Evolutionary conservation across 441 rosid species (phyloP), one percentile per base, ranked within the genome.

Genomic region (Syzygium malaccense): DNA sequence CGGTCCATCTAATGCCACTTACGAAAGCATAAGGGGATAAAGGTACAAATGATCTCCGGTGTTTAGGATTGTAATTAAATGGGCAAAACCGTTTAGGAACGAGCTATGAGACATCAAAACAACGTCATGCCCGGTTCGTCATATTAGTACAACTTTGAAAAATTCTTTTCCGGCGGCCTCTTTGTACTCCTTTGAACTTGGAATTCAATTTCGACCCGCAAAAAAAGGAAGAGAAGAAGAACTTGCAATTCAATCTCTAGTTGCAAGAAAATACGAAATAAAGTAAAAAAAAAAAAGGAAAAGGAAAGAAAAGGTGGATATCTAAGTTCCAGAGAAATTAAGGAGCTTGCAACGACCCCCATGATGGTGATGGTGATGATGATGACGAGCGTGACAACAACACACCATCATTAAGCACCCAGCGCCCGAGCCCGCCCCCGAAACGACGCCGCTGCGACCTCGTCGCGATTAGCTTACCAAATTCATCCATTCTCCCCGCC

Each of bases 231-330:
- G 14, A 30, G 32, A 64, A 32, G 20, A 30, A 64, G 15, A 18
- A 62, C 3, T 4, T 45, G 48, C 48, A 7, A 45, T 45, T 45
- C 9, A 45, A 45, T 45, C 48, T 45, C 48, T 7, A 45, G 48
- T 45, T 7, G 48, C 48, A 20, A 9, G 3, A 37, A 14, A 11
- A 8, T 25, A 3, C 11, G 13, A 1, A 45, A 37, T 37, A 0
- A 1, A 71, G n/a, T n/a, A n/a, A 12, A 4, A 1, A 32, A 5
- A 12, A 6, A 9, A 32, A 1, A 14, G 13, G 0, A 26, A 60
- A 5, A 28, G 8, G 3, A 32, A 32, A 71, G 6, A 71, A 37
- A 37, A 37, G 48, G 80, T 20, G 28, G 49, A 41, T 49, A 11
- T 33, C 80, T 71, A 45, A 45, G 48, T 45, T 71, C 80, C 33